These are phyloP conservation scores for Phytopythium kandeliae DNA, from an alignment of 352 stramenopile genomes.

Conservation along the genomic window DNA sequence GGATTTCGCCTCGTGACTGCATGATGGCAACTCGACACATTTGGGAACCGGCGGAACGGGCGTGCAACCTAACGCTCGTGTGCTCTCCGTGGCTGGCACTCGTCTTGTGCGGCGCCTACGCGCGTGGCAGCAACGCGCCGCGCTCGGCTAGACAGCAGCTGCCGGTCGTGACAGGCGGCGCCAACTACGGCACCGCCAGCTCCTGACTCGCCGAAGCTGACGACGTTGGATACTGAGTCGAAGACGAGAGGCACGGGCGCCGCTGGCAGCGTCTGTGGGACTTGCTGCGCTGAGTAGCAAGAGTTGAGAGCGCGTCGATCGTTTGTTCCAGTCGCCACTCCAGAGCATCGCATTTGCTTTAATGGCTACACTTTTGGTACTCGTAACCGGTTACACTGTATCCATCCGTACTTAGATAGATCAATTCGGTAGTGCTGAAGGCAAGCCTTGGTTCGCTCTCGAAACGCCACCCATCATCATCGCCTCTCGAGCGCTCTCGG, in stretches of 20 bases:
- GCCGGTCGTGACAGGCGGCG: slow-evolving; percentile 2
- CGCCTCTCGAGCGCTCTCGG: not conserved
- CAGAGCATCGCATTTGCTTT: too few relatives aligned
- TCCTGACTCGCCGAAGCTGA: slow-evolving; percentile 6
- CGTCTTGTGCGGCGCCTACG: not conserved
- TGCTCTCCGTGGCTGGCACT: slow-evolving; percentile 1
- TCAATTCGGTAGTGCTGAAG: too few relatives aligned
- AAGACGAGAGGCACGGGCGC: not conserved
- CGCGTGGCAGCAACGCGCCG: not conserved
- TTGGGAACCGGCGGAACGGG: not conserved
- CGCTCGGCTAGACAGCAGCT: not conserved
- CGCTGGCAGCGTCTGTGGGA: not conserved
- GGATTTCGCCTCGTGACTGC: too few relatives aligned
- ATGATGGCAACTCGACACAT: too few relatives aligned
- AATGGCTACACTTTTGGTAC: too few relatives aligned
- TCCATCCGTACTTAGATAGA: too few relatives aligned
- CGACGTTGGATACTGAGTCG: not conserved
- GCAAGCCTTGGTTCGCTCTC: too few relatives aligned
- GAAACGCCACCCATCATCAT: not conserved
- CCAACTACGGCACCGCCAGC: slow-evolving; percentile 7
- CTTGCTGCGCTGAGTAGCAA: too few relatives aligned
- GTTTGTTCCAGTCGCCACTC: too few relatives aligned
- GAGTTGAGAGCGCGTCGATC: too few relatives aligned
- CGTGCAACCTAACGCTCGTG: slow-evolving; percentile 4
- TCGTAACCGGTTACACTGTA: not conserved